Evolutionary conservation across 148 eudicot genomes (phyloP).

Genomic region (Rhododendron griersonianum): DNA sequence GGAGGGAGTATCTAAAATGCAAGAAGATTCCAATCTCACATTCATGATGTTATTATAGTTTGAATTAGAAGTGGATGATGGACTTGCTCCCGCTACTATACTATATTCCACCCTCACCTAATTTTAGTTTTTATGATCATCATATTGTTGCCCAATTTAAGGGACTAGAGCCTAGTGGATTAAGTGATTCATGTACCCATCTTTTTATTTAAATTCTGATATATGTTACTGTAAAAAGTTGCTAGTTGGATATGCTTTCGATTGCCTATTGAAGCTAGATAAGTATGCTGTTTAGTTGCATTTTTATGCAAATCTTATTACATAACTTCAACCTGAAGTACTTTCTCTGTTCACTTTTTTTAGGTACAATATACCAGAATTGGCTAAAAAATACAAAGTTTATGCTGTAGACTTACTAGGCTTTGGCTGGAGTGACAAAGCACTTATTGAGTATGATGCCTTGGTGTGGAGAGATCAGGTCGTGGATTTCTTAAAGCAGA

Average conservation of each 20-base stretch:
- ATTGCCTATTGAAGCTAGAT: neutral
- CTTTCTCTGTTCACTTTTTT: constrained; percentile 8
- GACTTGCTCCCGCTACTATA: neutral
- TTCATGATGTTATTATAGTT: neutral
- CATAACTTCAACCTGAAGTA: neutral
- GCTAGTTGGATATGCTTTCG: neutral
- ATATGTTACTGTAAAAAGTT: neutral
- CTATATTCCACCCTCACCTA: neutral
- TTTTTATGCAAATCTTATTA: neutral
- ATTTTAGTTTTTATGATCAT: neutral
- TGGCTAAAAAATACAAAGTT: constrained; percentile 90
- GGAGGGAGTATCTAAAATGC: neutral
- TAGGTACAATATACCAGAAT: constrained; percentile 96
- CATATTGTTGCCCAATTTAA: neutral
- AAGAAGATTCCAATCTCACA: neutral
- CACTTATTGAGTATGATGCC: constrained; percentile 89
- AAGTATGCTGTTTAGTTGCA: neutral
- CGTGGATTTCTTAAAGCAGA: constrained; percentile 78
- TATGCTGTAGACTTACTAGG: constrained; percentile 94
- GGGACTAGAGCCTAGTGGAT: neutral
- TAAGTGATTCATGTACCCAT: neutral
- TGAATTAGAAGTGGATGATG: neutral
- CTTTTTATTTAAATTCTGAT: neutral
- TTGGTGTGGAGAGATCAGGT: constrained; percentile 92
- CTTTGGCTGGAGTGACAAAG: constrained; percentile 99